phyloP scores from a whole-genome alignment of 176 grass and related monocot species.

The Pontederia crassipes region DNA sequence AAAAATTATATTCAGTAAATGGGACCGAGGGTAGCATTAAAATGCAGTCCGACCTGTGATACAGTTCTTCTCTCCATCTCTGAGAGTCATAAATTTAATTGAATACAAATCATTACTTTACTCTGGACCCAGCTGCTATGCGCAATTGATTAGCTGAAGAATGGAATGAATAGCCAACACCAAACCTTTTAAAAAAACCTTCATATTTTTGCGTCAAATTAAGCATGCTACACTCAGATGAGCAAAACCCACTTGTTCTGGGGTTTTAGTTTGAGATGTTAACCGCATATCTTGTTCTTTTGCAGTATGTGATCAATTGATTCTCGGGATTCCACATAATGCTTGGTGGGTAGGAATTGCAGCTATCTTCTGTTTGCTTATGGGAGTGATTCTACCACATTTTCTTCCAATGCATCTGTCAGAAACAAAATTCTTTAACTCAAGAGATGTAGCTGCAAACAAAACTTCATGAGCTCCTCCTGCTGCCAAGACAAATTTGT shows the following conservation, averaged over 20 bases:
- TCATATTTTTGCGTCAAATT: no score
- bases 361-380: slow-evolving; percentile 41
- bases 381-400: slow-evolving; percentile 36
- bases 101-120: no score
- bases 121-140: no score
- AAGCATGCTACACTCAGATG: neutral
- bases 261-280: neutral
- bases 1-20: no score
- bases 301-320: slow-evolving; percentile 71
- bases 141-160: no score
- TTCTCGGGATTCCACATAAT: slow-evolving; percentile 51
- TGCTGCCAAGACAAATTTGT: no score
- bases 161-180: no score
- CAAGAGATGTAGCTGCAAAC: neutral
- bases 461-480: slow-evolving; percentile 33
- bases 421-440: slow-evolving; percentile 14
- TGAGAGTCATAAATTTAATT: no score
- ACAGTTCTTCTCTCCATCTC: no score
- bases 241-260: neutral
- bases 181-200: no score
- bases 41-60: no score
- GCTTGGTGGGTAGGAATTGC: slow-evolving; percentile 65
- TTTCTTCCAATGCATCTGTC: slow-evolving; percentile 41
- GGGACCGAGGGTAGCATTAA: no score
- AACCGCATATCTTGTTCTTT: neutral